Base-by-base conservation (phyloP, 2,329 filamentous ascomycete genomes). In the Bipolaris oryzae region DNA sequence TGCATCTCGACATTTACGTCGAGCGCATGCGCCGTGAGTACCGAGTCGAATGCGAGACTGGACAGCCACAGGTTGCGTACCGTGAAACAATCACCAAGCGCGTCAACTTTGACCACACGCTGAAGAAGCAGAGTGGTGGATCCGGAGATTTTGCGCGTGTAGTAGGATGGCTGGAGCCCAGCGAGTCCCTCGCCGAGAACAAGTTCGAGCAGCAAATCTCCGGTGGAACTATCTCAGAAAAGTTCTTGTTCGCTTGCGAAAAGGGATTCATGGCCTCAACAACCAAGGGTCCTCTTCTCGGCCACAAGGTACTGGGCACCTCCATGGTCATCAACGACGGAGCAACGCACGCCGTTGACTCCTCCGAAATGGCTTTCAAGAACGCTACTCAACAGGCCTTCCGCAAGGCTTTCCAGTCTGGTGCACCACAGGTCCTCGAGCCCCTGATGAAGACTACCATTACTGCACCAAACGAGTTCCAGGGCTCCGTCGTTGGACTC, bases 381-480 rank as follows among this genome's bases (percentile, higher is more conserved):
- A 89, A 89, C 67, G 94, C 95, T 11, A 96, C 95, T 2, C 92
- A 96, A 77, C 91, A 96, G 82, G 95, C 95, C 23, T 99, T 99
- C 88, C 88, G 90, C 68, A 96, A 97, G 80, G 90, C 92, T 16
- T 98, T 99, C 81, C 82, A 84, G 58, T 87, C 90, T 11, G 91
- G 89, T 33, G 85, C 87, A 50, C 93, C 94, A 2, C 86, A 91
- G 69, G 88, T 99, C 9, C 86, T 99, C 34, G 95, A 99, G 79
- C 95, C 95, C 5, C 80, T 99, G 52, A 99, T 99, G 95, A 98
- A 97, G 85, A 97, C 92, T 0, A 93, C 92, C 59, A 92, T 99
- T 71, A 96, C 92, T 31, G 93, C 95, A 0, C 95, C 95, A 44
- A 92, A 90, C 72, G 95, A 99, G 82, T 99, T 98, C 83, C 95